Percentiles rank a stretch among this genome's conserved stretches.
These are phyloP conservation scores for Zhuliangozyma blackwelliae DNA, from an alignment of 1,139 yeast species.

Conservation along the genomic window DNA sequence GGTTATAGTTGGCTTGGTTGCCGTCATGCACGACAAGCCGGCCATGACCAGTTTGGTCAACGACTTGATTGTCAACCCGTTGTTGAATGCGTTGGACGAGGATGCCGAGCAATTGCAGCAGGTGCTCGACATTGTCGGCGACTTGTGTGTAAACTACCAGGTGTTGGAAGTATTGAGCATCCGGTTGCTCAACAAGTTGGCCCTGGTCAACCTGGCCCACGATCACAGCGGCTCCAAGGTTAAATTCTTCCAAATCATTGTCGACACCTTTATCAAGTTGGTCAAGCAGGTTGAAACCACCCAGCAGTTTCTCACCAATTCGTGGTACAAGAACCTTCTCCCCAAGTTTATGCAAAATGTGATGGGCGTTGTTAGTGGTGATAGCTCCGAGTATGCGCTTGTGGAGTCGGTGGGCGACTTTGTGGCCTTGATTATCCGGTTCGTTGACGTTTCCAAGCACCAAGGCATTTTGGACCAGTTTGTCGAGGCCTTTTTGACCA, in stretches of 20 bases:
- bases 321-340: slow-evolving; percentile 38
- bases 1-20: slow-evolving; percentile 49
- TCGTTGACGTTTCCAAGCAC: slow-evolving; percentile 33
- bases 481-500: slow-evolving; percentile 17
- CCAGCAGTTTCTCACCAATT: slow-evolving; percentile 34
- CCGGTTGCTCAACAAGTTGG: slow-evolving; percentile 44
- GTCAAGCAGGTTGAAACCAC: slow-evolving; percentile 19
- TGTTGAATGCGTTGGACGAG: slow-evolving; percentile 55
- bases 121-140: slow-evolving; percentile 41
- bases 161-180: slow-evolving; percentile 48
- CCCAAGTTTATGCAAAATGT: slow-evolving; percentile 24
- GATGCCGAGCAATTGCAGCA: slow-evolving; percentile 27
- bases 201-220: slow-evolving; percentile 10
- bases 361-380: slow-evolving; percentile 7
- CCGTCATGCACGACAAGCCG: slow-evolving; percentile 28
- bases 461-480: slow-evolving; percentile 34
- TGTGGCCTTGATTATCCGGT: slow-evolving; percentile 34
- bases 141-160: slow-evolving; percentile 41
- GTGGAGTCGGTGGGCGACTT: slow-evolving; percentile 36
- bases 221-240: slow-evolving; percentile 9
- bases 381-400: slow-evolving; percentile 9
- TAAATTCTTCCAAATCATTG: slow-evolving; percentile 14
- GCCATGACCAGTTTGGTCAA: slow-evolving; percentile 9
- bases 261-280: slow-evolving; percentile 21
- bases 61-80: slow-evolving; percentile 48